Percentiles rank a stretch among this genome's conserved stretches.
Conservation (phyloP, 441 rosid species). For the Corymbia calophylla region DNA sequence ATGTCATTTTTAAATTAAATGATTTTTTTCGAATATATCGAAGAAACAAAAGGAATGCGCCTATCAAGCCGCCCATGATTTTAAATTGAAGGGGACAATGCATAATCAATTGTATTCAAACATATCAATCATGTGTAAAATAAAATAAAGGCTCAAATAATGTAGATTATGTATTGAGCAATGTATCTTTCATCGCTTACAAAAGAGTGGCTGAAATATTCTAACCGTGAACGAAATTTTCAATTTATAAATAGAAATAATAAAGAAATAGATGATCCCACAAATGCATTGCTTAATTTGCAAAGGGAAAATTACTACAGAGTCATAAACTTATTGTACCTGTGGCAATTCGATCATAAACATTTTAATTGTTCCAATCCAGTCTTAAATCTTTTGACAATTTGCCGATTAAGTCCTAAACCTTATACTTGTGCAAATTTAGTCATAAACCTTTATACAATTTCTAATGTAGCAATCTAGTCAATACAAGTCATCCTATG, state of each 20-base stretch:
- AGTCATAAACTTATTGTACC: too few species aligned
- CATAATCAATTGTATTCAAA: neutral
- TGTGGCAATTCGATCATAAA: too few species aligned
- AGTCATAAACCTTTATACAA: neutral
- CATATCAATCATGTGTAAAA: neutral
- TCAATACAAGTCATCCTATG: neutral
- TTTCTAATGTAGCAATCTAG: rapidly evolving
- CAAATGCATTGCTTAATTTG: neutral
- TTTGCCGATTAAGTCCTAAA: too few species aligned
- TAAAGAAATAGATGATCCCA: neutral
- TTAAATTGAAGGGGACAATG: neutral
- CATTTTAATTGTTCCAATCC: too few species aligned
- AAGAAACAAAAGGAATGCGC: too few species aligned
- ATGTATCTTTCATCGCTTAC: neutral
- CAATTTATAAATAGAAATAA: neutral
- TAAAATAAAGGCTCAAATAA: neutral
- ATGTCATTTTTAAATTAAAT: too few species aligned
- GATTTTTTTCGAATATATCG: too few species aligned
- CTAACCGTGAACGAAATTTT: neutral
- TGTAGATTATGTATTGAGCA: neutral
- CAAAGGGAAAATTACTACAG: neutral
- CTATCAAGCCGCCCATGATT: neutral
- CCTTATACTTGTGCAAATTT: too few species aligned
- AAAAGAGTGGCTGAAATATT: neutral
- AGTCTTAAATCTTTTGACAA: neutral